Base-by-base conservation (phyloP, 2,329 filamentous ascomycete species). In the Exophiala sideris region DNA sequence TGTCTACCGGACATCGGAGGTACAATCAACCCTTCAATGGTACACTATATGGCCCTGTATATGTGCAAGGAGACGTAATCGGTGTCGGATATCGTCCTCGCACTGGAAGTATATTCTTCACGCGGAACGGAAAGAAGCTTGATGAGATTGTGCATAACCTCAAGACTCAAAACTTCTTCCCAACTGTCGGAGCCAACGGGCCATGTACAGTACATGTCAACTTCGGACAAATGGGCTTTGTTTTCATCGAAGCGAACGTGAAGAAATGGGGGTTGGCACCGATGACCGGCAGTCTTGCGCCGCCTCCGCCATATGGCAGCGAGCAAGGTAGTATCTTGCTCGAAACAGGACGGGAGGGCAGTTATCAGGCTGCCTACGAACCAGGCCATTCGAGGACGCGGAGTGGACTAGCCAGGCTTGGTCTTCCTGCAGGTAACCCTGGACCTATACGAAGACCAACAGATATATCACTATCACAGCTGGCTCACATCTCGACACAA, bases 261-360 rank as follows among this genome's bases (percentile, higher is more conserved):
- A 99, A 99, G 83, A 99, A 97, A 78, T 99, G 94, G 94, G 94
- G 94, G 1, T 77, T 99, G 51, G 94, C 94, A 45, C 94, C 94
- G 4, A 95, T 95, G 81, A 96, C 90, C 1, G 94, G 94, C 55
- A 96, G 90, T 66, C 79, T 99, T 56, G 94, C 94, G 24, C 94
- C 94, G 12, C 94, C 94, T 40, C 94, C 94, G 47, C 94, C 94
- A 1, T 99, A 99, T 68, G 94, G 94, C 45, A 96, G 90, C 59
- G 94, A 97, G 73, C 91, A 96, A 72, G 94, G 94, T 65, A 96
- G 91, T 68, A 96, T 99, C 63, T 78, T 99, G 24, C 81, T 99
- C 10, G 94, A 96, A 69, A 86, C 89, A 5, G 94, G 94, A 10
- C 81, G 80, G 45, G 78, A 84, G 68, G 79, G 80, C 63, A 67